Conservation (phyloP, 1,284 basidiomycete genomes). For the Marasmius sp. region DNA sequence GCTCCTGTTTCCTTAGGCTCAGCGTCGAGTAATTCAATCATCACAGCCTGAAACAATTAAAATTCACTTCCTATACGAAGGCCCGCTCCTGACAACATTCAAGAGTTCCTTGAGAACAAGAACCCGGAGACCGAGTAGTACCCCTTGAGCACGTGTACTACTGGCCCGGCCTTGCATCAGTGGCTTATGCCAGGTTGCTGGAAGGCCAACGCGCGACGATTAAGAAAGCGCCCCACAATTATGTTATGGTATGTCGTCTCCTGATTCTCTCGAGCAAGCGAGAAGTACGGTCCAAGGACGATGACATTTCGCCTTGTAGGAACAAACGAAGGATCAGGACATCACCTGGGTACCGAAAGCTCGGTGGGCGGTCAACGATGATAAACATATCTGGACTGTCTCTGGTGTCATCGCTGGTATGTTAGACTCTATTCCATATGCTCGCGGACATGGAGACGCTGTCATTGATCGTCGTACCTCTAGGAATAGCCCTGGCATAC, state of each 20-base stretch:
- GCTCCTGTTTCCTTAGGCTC: too few relatives aligned
- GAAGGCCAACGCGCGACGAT: slow-evolving; percentile 25
- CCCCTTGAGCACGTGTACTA: slow-evolving; percentile 24
- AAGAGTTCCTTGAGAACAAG: slow-evolving; percentile 23
- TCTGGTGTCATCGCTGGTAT: slow-evolving; percentile 38
- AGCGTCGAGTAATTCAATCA: too few relatives aligned
- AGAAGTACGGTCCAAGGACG: neutral
- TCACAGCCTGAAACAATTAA: neutral
- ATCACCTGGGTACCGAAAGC: slow-evolving; percentile 36
- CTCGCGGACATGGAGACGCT: neutral
- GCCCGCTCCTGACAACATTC: slow-evolving; percentile 12
- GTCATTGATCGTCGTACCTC: neutral
- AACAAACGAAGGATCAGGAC: slow-evolving; percentile 18
- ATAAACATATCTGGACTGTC: slow-evolving; percentile 34
- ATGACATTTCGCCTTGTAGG: slow-evolving; percentile 12
- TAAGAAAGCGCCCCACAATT: slow-evolving; percentile 21
- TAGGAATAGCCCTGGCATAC: slow-evolving; percentile 33
- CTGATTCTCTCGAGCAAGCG: neutral
- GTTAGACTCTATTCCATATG: neutral
- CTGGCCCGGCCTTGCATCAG: slow-evolving; percentile 25
- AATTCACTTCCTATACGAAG: neutral
- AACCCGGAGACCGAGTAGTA: slow-evolving; percentile 21
- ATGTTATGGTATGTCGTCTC: slow-evolving; percentile 13
- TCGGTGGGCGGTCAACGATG: slow-evolving; percentile 37
- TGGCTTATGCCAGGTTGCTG: slow-evolving; percentile 22